phyloP scores from a whole-genome alignment of 2,329 filamentous ascomycete genomes.

The Xylariaceae sp. region DNA sequence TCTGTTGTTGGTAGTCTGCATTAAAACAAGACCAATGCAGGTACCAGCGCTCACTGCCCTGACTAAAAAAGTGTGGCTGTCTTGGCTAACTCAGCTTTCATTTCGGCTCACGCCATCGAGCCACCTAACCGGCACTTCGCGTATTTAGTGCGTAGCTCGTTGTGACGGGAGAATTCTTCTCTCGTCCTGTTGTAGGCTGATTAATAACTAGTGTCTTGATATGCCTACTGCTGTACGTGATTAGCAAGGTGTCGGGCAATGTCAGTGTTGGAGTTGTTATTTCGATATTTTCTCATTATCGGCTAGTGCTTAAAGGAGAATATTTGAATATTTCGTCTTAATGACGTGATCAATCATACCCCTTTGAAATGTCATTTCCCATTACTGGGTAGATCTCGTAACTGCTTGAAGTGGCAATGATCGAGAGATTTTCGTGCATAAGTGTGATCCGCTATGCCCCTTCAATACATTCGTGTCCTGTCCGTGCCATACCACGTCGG shows the following conservation, averaged over 20 bases:
- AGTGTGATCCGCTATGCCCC: background rate
- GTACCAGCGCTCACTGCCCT: constrained; percentile 15
- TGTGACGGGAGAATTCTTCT: too few relatives aligned
- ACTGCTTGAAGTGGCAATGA: background rate
- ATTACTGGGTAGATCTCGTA: too few relatives aligned
- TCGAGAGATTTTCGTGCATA: background rate
- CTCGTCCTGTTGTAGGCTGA: too few relatives aligned
- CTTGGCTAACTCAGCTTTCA: constrained; percentile 15
- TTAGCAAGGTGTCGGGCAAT: too few relatives aligned
- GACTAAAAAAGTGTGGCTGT: constrained; percentile 3
- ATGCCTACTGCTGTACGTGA: too few relatives aligned
- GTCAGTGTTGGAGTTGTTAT: too few relatives aligned
- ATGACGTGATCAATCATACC: background rate
- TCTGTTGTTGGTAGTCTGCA: too few relatives aligned
- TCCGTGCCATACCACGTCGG: background rate
- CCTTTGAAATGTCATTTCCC: constrained; percentile 2
- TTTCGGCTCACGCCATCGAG: constrained; percentile 20
- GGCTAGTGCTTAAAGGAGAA: too few relatives aligned
- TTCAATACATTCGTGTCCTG: background rate
- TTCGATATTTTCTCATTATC: too few relatives aligned
- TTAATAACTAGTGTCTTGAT: too few relatives aligned
- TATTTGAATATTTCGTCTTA: constrained; percentile 1
- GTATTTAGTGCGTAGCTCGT: too few relatives aligned
- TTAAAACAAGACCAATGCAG: constrained; percentile 19
- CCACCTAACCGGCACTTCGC: too few relatives aligned